Conservation (phyloP, 2,329 filamentous ascomycete species). For the Tolypocladium album region DNA sequence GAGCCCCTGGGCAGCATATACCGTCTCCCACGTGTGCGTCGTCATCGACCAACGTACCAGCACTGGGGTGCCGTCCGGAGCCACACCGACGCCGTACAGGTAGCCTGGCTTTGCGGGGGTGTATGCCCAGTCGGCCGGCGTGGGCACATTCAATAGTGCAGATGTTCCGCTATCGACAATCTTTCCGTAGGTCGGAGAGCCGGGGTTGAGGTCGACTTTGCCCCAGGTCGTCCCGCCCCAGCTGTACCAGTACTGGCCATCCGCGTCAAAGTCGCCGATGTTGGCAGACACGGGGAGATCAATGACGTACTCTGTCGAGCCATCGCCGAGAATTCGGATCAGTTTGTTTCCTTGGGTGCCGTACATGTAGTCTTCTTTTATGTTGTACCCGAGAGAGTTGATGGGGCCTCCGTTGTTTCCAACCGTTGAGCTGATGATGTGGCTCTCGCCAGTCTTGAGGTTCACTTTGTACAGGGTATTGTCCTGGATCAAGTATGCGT, state of each 20-base stretch:
- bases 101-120: background rate
- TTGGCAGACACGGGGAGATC: background rate
- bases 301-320: background rate
- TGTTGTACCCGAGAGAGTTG: background rate
- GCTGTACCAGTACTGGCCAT: background rate
- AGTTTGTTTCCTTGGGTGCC: background rate
- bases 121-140: background rate
- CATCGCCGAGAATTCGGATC: background rate
- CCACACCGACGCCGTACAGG: background rate
- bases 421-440: background rate
- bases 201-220: background rate
- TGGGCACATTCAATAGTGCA: background rate
- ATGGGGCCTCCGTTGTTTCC: background rate
- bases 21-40: background rate
- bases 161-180: background rate
- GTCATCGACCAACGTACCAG: background rate
- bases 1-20: background rate
- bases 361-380: background rate
- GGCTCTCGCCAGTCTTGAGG: background rate
- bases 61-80: background rate
- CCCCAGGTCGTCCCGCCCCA: background rate
- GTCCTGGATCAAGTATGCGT: background rate
- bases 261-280: background rate
- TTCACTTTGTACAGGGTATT: background rate
- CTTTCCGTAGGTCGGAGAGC: background rate